Conservation (phyloP, 108 stramenopile genomes). For the Nitzschia sp. region DNA sequence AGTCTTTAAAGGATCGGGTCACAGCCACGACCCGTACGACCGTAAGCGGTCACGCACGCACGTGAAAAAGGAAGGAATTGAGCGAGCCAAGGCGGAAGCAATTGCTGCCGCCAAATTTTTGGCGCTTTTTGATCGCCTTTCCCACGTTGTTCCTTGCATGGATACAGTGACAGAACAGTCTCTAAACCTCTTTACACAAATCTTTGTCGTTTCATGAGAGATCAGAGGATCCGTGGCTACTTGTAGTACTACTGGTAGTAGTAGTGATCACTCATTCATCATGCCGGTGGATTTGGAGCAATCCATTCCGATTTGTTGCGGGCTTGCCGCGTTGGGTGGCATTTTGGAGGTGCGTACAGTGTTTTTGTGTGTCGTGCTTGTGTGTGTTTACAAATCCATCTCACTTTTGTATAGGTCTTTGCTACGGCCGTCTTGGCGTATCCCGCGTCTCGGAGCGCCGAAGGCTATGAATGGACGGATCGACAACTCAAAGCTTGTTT, state of each 20-base stretch:
- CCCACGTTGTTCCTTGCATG: too few species aligned
- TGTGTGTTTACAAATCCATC: neutral
- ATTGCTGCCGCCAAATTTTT: too few species aligned
- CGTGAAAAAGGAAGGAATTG: too few species aligned
- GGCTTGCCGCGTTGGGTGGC: conserved; percentile 35
- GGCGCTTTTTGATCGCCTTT: too few species aligned
- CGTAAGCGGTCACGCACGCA: too few species aligned
- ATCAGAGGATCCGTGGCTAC: neutral
- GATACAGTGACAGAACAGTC: neutral
- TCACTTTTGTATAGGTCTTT: neutral
- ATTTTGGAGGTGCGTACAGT: conserved; percentile 32
- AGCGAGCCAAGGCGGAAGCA: too few species aligned
- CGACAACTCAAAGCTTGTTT: conserved; percentile 1
- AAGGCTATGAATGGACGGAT: conserved; percentile 10
- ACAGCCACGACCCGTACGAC: too few species aligned
- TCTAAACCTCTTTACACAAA: neutral
- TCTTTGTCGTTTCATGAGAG: neutral
- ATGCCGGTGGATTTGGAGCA: conserved; percentile 18
- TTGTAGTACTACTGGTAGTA: neutral
- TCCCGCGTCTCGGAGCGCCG: conserved; percentile 24
- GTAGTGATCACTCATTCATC: neutral
- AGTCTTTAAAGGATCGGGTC: too few species aligned
- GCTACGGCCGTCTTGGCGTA: conserved; percentile 39
- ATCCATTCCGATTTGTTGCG: conserved; percentile 30
- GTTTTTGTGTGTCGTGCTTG: neutral